Percentiles rank a stretch among this genome's conserved stretches.
Conservation (phyloP, 176 grass and related monocot genomes). For the Typha latifolia region DNA sequence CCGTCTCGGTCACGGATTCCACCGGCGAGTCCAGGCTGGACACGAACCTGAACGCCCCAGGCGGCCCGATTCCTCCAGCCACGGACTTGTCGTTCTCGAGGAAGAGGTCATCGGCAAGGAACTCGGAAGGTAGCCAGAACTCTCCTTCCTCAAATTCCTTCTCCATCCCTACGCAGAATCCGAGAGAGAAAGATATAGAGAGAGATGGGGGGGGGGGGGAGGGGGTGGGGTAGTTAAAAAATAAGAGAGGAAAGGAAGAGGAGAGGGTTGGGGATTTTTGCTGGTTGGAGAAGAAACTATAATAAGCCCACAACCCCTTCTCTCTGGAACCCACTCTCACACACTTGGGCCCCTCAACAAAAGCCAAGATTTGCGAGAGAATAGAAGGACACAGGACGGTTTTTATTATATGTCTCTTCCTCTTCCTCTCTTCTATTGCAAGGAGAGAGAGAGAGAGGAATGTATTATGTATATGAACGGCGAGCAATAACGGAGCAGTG, state of each 20-base stretch:
- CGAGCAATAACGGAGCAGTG: too few species aligned
- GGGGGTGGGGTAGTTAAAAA: too few species aligned
- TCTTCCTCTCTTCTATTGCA: conserved; percentile 7
- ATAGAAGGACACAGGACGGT: not conserved
- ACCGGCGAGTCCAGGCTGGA: conserved; percentile 21
- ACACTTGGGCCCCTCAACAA: not conserved
- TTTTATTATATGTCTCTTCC: not conserved
- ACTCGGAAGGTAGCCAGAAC: conserved; percentile 11
- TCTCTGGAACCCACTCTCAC: too few species aligned
- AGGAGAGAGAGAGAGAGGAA: conserved; percentile 5
- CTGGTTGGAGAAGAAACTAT: conserved; percentile 1
- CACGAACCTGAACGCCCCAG: conserved; percentile 10
- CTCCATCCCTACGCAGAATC: not conserved
- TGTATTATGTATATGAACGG: conserved; percentile 19
- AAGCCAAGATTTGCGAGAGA: conserved; percentile 5
- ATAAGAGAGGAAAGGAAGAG: too few species aligned
- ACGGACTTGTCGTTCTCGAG: not conserved
- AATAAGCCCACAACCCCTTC: not conserved
- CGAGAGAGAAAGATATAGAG: too few species aligned
- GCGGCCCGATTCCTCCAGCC: not conserved
- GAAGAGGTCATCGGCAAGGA: conserved; percentile 9
- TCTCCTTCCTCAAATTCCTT: not conserved
- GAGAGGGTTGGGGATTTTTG: not conserved
- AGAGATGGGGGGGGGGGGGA: too few species aligned
- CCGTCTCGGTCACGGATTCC: not conserved